A percentile compares a stretch with the other conserved stretches of the same genome.
phyloP scores from a whole-genome alignment of 331 rosid genomes.

The Spiraea crenata region DNA sequence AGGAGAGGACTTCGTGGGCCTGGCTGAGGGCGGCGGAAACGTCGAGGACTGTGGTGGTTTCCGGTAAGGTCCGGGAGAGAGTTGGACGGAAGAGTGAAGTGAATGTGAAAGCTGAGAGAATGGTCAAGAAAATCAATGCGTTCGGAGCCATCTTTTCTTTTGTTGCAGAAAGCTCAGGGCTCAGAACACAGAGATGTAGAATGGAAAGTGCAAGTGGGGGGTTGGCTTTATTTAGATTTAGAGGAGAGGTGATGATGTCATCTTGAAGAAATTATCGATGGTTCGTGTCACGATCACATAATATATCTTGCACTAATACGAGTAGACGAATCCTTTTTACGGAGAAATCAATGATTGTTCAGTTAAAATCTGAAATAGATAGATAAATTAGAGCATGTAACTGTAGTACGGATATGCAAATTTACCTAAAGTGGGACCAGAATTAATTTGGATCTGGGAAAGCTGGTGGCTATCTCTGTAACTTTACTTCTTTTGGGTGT shows the following conservation, averaged over 20 bases:
- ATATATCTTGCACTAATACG: no score
- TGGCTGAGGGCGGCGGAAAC: constrained; percentile 51
- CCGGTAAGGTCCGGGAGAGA: constrained; percentile 25
- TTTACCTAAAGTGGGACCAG: background rate
- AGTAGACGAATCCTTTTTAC: no score
- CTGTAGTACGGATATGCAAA: no score
- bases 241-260: background rate
- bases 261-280: no score
- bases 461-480: background rate
- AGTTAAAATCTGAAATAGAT: no score
- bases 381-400: no score
- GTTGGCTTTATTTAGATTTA: constrained; percentile 9
- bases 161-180: constrained; percentile 4
- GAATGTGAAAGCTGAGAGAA: constrained; percentile 6
- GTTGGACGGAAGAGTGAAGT: constrained; percentile 14
- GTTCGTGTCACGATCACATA: no score
- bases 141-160: constrained; percentile 18
- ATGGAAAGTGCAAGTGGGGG: background rate
- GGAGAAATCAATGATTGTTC: no score
- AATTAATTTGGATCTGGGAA: background rate
- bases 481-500: background rate
- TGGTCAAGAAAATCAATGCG: constrained; percentile 9
- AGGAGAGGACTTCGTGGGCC: constrained; percentile 51
- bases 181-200: background rate
- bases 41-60: constrained; percentile 41